Conservation (phyloP, 2,329 filamentous ascomycete genomes). For the Hypoxylon sp. region DNA sequence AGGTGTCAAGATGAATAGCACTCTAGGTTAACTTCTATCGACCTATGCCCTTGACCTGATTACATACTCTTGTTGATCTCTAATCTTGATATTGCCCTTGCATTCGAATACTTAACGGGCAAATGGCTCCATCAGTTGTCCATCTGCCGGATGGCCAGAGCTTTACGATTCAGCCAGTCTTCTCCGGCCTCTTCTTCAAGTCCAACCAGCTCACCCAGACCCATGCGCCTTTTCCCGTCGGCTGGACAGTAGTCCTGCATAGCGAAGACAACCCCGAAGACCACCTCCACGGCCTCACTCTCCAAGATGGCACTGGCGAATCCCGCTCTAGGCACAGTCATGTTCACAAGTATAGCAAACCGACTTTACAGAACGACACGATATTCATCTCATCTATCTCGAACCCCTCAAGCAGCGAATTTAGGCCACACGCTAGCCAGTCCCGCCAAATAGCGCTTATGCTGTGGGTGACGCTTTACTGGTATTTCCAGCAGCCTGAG, state of each 20-base stretch:
- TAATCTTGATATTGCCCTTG: not conserved
- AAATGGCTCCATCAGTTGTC: conserved; percentile 60
- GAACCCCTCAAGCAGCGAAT: conserved; percentile 82
- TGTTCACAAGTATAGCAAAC: conserved; percentile 75
- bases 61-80: conserved; percentile 9
- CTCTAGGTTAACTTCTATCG: conserved; percentile 11
- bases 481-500: conserved; percentile 93
- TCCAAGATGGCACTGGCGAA: conserved; percentile 49
- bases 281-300: conserved; percentile 46
- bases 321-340: conserved; percentile 51
- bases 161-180: conserved; percentile 84
- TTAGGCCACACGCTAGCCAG: conserved; percentile 81
- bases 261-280: conserved; percentile 64
- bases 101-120: conserved; percentile 3
- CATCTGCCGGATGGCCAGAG: conserved; percentile 89
- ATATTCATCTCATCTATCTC: conserved; percentile 94
- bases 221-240: conserved; percentile 79
- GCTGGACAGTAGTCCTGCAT: conserved; percentile 90
- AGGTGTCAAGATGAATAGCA: conserved; percentile 13
- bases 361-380: conserved; percentile 82
- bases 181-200: conserved; percentile 93
- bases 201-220: conserved; percentile 78
- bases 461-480: conserved; percentile 93
- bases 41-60: not conserved
- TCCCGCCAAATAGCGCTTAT: conserved; percentile 95